Conservation (phyloP, 2,329 filamentous ascomycete species). For the Juglanconis sp. region DNA sequence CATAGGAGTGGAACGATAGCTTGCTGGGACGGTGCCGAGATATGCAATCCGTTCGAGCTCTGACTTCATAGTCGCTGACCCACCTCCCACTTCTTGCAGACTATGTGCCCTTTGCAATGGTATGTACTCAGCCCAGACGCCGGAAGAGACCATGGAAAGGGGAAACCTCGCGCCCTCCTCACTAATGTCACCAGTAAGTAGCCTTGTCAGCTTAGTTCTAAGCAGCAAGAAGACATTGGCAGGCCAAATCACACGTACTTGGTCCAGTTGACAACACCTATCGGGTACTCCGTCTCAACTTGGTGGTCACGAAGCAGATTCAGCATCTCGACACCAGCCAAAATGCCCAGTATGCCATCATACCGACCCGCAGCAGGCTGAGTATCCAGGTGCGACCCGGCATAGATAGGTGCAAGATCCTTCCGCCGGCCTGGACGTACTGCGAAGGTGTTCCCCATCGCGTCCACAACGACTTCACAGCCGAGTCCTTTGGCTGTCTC, state of each 20-base stretch:
- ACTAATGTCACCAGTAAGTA: constrained; percentile 32
- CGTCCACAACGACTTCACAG: constrained; percentile 66
- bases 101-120: constrained; percentile 58
- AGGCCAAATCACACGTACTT: constrained; percentile 43
- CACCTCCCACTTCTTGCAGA: constrained; percentile 59
- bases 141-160: constrained; percentile 69
- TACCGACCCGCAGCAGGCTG: constrained; percentile 66
- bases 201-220: neutral
- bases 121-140: constrained; percentile 72
- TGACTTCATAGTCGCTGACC: constrained; percentile 60
- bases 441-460: constrained; percentile 80
- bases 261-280: constrained; percentile 77
- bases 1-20: constrained; percentile 59
- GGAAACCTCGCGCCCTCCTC: constrained; percentile 82
- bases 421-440: constrained; percentile 59
- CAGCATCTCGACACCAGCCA: constrained; percentile 71
- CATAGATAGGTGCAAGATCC: constrained; percentile 61
- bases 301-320: constrained; percentile 64
- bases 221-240: neutral
- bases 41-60: constrained; percentile 73
- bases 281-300: constrained; percentile 65
- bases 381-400: constrained; percentile 67
- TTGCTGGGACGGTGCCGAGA: constrained; percentile 55
- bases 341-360: constrained; percentile 74
- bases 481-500: constrained; percentile 59